phyloP scores from a whole-genome alignment of 2,329 filamentous ascomycete species.

The Phyllosticta capitalensis region DNA sequence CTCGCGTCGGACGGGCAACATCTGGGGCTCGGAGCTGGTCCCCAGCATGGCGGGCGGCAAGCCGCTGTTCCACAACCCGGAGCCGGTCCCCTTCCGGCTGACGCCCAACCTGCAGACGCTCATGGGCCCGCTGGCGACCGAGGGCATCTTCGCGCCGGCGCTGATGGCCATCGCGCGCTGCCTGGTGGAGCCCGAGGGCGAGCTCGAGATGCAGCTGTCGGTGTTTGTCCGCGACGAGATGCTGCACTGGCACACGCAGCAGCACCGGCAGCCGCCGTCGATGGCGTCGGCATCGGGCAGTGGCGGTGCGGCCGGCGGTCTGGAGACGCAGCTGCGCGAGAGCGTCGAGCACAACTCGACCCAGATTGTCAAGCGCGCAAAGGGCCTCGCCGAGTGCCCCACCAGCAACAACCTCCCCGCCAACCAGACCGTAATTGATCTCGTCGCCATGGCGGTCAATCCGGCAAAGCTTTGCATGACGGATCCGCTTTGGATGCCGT shows the following conservation, averaged over 20 bases:
- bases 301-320: not conserved
- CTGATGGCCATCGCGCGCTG: constrained; percentile 95
- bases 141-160: constrained; percentile 90
- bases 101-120: constrained; percentile 93
- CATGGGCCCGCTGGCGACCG: constrained; percentile 90
- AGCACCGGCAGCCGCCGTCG: constrained; percentile 49
- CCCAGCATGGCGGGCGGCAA: constrained; percentile 76
- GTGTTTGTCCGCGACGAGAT: constrained; percentile 97
- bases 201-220: constrained; percentile 89
- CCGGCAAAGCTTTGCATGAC: constrained; percentile 79
- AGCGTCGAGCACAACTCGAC: constrained; percentile 81
- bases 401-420: constrained; percentile 71
- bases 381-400: constrained; percentile 70
- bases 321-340: constrained; percentile 63
- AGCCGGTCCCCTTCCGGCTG: constrained; percentile 92
- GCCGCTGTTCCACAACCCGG: constrained; percentile 87
- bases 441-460: constrained; percentile 87
- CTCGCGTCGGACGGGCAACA: constrained; percentile 74
- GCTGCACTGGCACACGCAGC: constrained; percentile 87
- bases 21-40: constrained; percentile 94
- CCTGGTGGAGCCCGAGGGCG: constrained; percentile 68
- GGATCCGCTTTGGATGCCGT: constrained; percentile 96
- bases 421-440: constrained; percentile 93
- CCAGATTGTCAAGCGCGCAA: constrained; percentile 80
- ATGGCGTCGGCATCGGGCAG: not conserved